These are phyloP conservation scores for Lasiosphaeris hirsuta DNA, from an alignment of 495 filamentous ascomycete genomes.

Conservation along the genomic window DNA sequence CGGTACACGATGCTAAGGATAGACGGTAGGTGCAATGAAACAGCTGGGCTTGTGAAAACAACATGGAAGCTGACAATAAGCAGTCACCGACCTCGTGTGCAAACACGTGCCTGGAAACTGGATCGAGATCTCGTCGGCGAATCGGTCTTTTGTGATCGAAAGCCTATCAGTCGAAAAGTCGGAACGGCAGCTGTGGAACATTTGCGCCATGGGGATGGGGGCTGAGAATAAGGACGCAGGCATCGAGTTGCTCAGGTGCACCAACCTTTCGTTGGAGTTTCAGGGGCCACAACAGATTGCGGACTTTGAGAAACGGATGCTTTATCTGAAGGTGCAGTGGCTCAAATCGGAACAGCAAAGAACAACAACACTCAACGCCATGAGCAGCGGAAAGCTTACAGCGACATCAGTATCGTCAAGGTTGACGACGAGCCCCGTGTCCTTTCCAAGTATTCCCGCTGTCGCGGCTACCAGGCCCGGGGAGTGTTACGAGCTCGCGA, in stretches of 20 bases:
- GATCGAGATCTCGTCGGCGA: not conserved
- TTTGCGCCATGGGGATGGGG: not conserved
- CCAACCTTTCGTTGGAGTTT: not conserved
- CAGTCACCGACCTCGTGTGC: not conserved
- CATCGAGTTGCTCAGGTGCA: not conserved
- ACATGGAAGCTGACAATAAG: not conserved
- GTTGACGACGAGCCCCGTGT: not conserved
- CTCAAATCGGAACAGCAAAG: not conserved
- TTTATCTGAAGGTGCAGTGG: not conserved
- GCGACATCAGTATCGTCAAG: not conserved
- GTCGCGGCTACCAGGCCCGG: too few relatives aligned
- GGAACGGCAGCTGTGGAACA: not conserved
- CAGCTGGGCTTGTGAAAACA: not conserved
- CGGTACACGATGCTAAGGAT: not conserved
- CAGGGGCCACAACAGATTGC: not conserved
- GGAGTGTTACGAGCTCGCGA: too few relatives aligned
- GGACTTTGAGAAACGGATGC: not conserved
- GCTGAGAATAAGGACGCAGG: too few relatives aligned
- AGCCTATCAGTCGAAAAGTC: not conserved
- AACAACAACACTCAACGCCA: not conserved
- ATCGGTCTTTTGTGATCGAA: not conserved
- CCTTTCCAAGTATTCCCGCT: not conserved
- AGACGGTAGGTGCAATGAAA: not conserved
- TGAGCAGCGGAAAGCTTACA: not conserved
- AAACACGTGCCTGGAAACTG: not conserved